A percentile compares a stretch with the other conserved stretches of the same genome.
Conservation (phyloP, 106 monocot genomes). For the Dendrobium huoshanense region DNA sequence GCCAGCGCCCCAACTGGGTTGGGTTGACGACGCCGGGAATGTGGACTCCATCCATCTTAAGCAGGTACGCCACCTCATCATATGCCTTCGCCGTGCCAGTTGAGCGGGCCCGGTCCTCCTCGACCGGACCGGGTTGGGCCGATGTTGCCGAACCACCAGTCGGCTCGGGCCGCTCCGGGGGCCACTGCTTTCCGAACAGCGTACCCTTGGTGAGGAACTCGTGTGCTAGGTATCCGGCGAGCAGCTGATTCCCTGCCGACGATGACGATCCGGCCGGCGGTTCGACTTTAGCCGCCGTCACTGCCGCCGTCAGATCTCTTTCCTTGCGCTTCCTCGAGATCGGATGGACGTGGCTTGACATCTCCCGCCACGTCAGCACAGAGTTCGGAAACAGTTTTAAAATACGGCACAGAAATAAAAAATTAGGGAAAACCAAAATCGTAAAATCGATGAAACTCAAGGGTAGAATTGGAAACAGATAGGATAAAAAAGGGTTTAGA, state of each 20-base stretch:
- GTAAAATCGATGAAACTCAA: not conserved
- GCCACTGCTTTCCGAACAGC: conserved; percentile 27
- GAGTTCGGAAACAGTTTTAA: not conserved
- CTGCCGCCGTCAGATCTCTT: conserved; percentile 13
- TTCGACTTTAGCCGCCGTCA: not conserved
- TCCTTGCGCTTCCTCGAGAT: conserved; percentile 62
- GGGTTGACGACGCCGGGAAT: conserved; percentile 60
- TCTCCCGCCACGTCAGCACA: conserved; percentile 28
- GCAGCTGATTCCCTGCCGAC: conserved; percentile 31
- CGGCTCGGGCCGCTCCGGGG: conserved; percentile 18
- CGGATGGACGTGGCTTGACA: conserved; percentile 24
- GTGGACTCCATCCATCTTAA: conserved; percentile 46
- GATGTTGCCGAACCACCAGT: not conserved
- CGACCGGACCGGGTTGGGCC: conserved; percentile 8
- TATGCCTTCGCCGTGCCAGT: conserved; percentile 7
- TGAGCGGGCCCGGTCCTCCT: not conserved
- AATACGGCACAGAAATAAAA: not conserved
- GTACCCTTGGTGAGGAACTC: conserved; percentile 78
- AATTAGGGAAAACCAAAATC: not conserved
- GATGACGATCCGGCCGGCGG: conserved; percentile 4
- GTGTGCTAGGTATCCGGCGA: conserved; percentile 88
- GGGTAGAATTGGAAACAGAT: conserved; percentile 2
- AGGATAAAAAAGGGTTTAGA: not conserved
- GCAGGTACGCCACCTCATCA: conserved; percentile 34
- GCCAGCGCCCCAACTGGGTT: conserved; percentile 49